phyloP scores from a whole-genome alignment of 2,329 filamentous ascomycete genomes.

The Ambrosiella cleistominuta region DNA sequence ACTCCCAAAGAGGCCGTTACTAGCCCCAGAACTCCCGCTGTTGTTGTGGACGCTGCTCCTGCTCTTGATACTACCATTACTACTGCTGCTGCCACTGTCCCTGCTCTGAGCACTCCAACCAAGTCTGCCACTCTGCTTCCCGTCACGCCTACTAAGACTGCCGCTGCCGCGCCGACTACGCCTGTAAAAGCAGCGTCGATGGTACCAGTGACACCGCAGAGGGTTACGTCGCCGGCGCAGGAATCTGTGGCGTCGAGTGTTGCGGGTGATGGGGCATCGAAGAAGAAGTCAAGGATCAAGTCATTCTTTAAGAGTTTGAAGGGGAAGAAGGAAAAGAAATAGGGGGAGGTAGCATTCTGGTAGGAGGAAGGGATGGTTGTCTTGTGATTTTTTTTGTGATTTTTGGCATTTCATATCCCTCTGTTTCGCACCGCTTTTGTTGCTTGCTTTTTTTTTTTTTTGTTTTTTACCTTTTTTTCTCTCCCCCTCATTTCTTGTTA shows the following conservation, averaged over 20 bases:
- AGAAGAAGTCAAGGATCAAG: background rate
- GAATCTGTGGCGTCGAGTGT: background rate
- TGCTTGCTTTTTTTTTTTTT: background rate
- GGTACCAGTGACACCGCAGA: background rate
- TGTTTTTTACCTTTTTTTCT: background rate
- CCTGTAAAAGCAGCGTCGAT: background rate
- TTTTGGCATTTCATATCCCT: constrained; percentile 2
- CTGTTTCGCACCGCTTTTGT: background rate
- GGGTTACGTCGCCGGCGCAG: background rate
- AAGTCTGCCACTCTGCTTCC: background rate
- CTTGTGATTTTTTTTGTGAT: background rate
- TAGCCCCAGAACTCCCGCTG: background rate
- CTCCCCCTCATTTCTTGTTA: background rate
- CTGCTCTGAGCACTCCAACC: background rate
- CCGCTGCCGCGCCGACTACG: background rate
- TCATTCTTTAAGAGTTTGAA: background rate
- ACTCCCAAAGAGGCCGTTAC: background rate
- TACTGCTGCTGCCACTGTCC: background rate
- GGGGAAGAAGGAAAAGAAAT: constrained; percentile 3
- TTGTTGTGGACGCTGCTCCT: background rate
- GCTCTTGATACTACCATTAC: too few relatives aligned
- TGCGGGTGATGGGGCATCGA: background rate
- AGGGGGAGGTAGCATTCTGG: background rate
- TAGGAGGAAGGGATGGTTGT: background rate
- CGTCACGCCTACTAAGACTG: background rate